phyloP scores from a whole-genome alignment of 164 flowering plant genomes.

The Taxillus chinensis region DNA sequence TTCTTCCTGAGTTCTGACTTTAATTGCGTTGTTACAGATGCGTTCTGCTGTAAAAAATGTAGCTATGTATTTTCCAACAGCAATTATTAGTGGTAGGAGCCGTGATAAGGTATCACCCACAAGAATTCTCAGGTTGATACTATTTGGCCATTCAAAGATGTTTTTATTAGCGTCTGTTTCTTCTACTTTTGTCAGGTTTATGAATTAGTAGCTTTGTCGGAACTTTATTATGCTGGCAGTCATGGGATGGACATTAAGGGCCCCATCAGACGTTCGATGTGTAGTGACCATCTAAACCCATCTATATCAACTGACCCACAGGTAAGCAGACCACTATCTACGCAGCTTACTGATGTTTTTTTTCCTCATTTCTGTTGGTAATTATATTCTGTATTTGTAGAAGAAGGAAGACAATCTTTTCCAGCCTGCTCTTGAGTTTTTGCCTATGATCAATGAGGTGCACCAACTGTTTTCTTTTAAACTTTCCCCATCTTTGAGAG shows the following conservation, averaged over 20 bases:
- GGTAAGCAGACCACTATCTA: constrained; percentile 18
- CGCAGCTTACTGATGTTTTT: not conserved
- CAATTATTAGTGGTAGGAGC: constrained; percentile 90
- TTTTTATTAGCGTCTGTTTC: not conserved
- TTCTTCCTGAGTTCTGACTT: not conserved
- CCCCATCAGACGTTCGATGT: constrained; percentile 25
- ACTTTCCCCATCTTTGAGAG: not conserved
- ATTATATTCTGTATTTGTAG: constrained; percentile 15
- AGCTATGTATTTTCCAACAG: constrained; percentile 75
- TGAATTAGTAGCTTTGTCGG: constrained; percentile 59
- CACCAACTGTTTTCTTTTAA: not conserved
- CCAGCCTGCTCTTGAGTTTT: constrained; percentile 65
- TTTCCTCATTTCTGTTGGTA: not conserved
- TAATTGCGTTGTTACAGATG: constrained; percentile 47
- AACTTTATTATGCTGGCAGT: constrained; percentile 83
- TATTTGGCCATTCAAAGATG: too few species aligned
- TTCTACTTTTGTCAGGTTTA: constrained; percentile 34
- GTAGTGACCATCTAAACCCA: constrained; percentile 29
- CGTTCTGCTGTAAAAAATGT: constrained; percentile 55
- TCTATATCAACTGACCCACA: constrained; percentile 35
- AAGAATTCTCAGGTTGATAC: not conserved
- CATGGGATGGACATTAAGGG: constrained; percentile 88
- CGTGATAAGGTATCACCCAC: constrained; percentile 59
- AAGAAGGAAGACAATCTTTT: constrained; percentile 49
- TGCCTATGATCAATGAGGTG: constrained; percentile 69